phyloP scores from a whole-genome alignment of 495 filamentous ascomycete genomes.

The Neurospora sp. region DNA sequence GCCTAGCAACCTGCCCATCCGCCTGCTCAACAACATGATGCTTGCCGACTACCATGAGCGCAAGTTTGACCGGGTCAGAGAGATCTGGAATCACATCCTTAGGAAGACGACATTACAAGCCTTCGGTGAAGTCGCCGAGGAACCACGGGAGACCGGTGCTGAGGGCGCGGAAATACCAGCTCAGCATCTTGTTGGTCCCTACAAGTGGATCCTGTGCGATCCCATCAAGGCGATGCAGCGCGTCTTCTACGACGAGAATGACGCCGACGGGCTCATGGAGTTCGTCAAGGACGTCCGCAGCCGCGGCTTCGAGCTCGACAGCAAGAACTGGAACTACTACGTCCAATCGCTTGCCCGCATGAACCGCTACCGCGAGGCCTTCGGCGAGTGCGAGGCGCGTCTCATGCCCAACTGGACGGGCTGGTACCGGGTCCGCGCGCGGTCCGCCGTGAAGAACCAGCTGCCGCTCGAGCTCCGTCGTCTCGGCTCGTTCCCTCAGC shows the following conservation, averaged over 20 bases:
- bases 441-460: constrained; percentile 8
- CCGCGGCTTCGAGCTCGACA: constrained; percentile 59
- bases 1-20: constrained; percentile 35
- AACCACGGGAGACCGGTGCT: constrained; percentile 1
- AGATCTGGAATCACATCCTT: constrained; percentile 56
- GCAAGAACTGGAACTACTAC: constrained; percentile 52
- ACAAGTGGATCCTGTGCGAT: constrained; percentile 32
- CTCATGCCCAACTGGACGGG: constrained; percentile 69
- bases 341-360: constrained; percentile 39
- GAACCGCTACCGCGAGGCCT: constrained; percentile 42
- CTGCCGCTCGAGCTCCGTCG: constrained; percentile 29
- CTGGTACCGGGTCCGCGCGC: constrained; percentile 39
- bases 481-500: constrained; percentile 15
- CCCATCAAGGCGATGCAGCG: constrained; percentile 53
- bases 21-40: constrained; percentile 58
- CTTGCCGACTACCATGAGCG: constrained; percentile 42
- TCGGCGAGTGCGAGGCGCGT: constrained; percentile 55
- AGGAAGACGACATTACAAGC: constrained; percentile 38
- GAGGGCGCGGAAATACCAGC: neutral
- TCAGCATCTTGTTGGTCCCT: neutral
- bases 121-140: constrained; percentile 6
- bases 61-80: constrained; percentile 48
- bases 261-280: constrained; percentile 36
- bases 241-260: constrained; percentile 37
- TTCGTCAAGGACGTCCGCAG: constrained; percentile 41